Evolutionary conservation across 208 protist genomes (phyloP), one percentile per base, ranked within the genome.

Genomic region (Naegleria gruberi): DNA sequence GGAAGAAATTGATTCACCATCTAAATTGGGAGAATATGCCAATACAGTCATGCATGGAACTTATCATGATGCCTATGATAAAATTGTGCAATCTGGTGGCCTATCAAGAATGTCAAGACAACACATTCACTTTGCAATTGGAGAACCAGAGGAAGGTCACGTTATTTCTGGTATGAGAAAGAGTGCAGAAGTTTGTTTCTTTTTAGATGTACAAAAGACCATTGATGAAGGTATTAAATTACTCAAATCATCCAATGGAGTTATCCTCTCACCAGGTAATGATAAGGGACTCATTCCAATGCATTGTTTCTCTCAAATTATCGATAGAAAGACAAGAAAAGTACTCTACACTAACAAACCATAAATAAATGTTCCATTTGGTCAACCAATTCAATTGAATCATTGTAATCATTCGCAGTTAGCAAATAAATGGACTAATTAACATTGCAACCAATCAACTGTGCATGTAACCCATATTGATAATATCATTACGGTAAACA

Each of bases 51-150:
- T 97, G 40, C 96, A 97, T 90, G 96, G 96, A 73, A 97, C 96
- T 26, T 95, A 95, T 91, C 93, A 91, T 90, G 30, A 82, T 0
- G 93, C 94, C 30, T 96, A 93, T 93, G 40, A 90, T 30, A 8
- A 89, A 30, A 97, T 97, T 37, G 17, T 74, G 8, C 81, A 40
- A n/a, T 95, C 92, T 46, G 96, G 96, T 43, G 55, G 55, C 5
- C 91, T 97, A 2, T 95, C 93, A 42, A 91, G 93, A 46, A 97
- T 97, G 96, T 90, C 51, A 0, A 92, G 95, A 37, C 93, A 95
- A 81, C 95, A 97, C 91, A 97, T 98, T 83, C 96, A 98, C 92
- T 97, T 97, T 89, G 95, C 96, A 41, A 94, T 94, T 82, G 95
- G 95, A 23, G 90, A 96, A 6, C 87, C 91, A 15, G 90, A 65